Evolutionary conservation across 352 stramenopile species (phyloP), one percentile per base, ranked within the genome.

Genomic region (Phytophthora tubulina): DNA sequence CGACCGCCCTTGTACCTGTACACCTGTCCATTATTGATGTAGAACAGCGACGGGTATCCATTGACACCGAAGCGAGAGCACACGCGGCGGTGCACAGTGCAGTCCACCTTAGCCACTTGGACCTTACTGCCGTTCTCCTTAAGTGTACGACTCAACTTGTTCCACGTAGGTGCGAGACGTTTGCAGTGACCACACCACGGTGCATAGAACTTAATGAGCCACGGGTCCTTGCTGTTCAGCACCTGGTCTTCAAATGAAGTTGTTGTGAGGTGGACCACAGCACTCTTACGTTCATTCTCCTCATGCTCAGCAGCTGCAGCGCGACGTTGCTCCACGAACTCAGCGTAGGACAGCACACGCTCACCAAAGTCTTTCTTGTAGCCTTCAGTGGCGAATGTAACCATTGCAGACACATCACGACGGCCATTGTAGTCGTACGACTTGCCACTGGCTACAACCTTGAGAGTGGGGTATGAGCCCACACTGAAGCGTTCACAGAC

Each of bases 141-240:
- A 1, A 95, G 70, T 8, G 81, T 75, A 49, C 83, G 84, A 67
- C 89, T 96, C 21, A 96, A 65, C 60, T 90, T 88, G 73, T 92
- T 86, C 89, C 89, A 96, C 48, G 81, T 86, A 0, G 78, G 80
- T 1, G 82, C 73, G 54, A 96, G 63, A n/a, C 85, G 85, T 74
- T 93, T 93, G 80, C 86, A 92, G 69, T 92, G 86, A 44, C 85
- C 84, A 48, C 86, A 94, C 86, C 86, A 94, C 3, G 86, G 86
- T 21, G 86, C 85, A 62, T 93, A 93, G 60, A 94, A 94, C 73
- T 94, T 94, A 66, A 96, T 86, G 46, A 96, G 73, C 83, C 84
- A 95, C 49, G 85, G 75, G 11, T 88, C 64, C 60, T 86, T 86
- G 67, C 85, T 72, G 8, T 80, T 53, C 38, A 92, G 84, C 38